Evolutionary conservation across 140 eudicot species (phyloP).

Genomic region (Ambrosia hybrid): DNA sequence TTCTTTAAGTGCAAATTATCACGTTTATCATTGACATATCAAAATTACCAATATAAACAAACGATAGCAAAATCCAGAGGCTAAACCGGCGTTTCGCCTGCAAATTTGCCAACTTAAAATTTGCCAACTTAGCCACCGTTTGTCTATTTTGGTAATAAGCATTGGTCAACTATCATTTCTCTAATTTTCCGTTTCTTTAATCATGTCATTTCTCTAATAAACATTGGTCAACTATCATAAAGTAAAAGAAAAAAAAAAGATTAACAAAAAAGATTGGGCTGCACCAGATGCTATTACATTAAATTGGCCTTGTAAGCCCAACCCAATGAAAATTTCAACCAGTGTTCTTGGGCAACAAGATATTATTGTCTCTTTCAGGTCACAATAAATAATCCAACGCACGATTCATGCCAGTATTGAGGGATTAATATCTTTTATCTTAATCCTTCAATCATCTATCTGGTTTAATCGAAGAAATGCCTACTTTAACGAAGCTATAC

Average conservation of each 20-base stretch:
- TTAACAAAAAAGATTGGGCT: neutral
- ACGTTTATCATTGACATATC: no score
- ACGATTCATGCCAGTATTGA: conserved; percentile 19
- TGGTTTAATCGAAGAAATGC: conserved; percentile 46
- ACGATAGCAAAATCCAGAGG: no score
- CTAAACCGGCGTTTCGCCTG: no score
- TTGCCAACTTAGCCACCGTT: no score
- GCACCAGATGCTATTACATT: neutral
- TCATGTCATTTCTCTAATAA: no score
- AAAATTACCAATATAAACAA: no score
- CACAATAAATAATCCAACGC: neutral
- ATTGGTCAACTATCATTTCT: no score
- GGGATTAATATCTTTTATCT: conserved; percentile 18
- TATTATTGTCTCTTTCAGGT: conserved; percentile 10
- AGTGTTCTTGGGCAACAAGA: conserved; percentile 22
- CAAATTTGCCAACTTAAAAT: no score
- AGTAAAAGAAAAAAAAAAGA: neutral
- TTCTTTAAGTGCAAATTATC: no score
- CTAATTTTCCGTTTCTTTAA: no score
- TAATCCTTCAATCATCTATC: conserved; percentile 22
- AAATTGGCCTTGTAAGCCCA: conserved; percentile 15
- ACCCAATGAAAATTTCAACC: neutral
- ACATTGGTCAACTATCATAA: no score
- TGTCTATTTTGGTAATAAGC: no score
- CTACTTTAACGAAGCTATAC: conserved; percentile 76